phyloP scores from a whole-genome alignment of 805 yeast genomes.

The Kregervanrija fluxuum region DNA sequence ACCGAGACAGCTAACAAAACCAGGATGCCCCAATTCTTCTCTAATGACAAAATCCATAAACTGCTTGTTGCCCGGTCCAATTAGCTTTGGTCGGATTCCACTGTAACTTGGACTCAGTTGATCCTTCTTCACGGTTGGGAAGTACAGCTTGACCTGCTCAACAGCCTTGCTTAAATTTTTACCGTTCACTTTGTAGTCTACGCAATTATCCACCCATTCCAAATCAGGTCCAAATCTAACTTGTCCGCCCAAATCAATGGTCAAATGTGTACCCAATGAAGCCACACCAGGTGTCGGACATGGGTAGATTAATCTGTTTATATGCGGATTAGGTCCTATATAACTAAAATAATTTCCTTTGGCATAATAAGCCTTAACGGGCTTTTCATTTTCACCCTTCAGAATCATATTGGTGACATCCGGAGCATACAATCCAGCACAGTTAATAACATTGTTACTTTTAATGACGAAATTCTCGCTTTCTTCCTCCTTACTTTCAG shows the following conservation, averaged over 20 bases:
- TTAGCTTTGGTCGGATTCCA: constrained; percentile 80
- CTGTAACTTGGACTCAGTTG: constrained; percentile 62
- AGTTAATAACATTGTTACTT: constrained; percentile 57
- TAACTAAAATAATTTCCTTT: constrained; percentile 79
- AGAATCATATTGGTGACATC: constrained; percentile 61
- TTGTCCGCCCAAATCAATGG: constrained; percentile 75
- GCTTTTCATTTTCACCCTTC: constrained; percentile 45
- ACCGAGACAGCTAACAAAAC: constrained; percentile 73
- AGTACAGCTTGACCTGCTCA: constrained; percentile 51
- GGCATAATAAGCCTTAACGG: constrained; percentile 57
- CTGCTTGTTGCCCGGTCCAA: constrained; percentile 33
- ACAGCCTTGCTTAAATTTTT: constrained; percentile 47
- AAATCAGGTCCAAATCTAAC: constrained; percentile 84
- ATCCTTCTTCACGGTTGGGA: constrained; percentile 47
- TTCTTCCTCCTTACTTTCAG: constrained; percentile 19
- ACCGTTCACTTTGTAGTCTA: constrained; percentile 42
- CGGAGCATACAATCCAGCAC: constrained; percentile 78
- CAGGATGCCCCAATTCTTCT: constrained; percentile 31
- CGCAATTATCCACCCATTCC: constrained; percentile 59
- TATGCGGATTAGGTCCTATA: constrained; percentile 28
- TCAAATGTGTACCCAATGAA: constrained; percentile 85
- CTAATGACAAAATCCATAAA: constrained; percentile 68
- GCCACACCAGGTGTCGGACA: constrained; percentile 64
- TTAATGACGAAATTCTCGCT: constrained; percentile 34
- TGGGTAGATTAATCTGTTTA: constrained; percentile 63